These are phyloP conservation scores for Wickerhamomyces alni DNA, from an alignment of 805 yeast genomes.

Conservation along the genomic window DNA sequence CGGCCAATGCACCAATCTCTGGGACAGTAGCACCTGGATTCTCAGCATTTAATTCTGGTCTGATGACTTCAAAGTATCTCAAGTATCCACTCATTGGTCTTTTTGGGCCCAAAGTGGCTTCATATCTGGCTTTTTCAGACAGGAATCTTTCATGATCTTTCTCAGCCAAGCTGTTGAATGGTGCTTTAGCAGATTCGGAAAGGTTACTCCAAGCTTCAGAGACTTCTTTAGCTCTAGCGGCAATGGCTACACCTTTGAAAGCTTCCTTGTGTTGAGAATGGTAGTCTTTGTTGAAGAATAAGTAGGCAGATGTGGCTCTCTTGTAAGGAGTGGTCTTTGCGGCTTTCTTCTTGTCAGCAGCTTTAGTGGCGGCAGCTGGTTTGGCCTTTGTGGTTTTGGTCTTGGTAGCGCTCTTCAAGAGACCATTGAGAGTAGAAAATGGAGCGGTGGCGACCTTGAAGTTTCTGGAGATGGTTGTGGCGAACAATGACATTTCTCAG, in stretches of 20 bases:
- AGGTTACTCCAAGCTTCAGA: constrained; percentile 10
- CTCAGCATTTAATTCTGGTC: constrained; percentile 4
- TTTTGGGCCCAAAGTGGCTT: constrained; percentile 19
- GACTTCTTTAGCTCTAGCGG: constrained; percentile 9
- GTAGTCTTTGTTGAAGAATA: constrained; percentile 11
- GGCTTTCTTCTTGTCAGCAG: neutral
- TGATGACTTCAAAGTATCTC: constrained; percentile 9
- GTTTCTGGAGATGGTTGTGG: neutral
- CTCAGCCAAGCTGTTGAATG: constrained; percentile 6
- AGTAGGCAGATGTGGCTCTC: constrained; percentile 7
- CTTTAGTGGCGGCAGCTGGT: neutral
- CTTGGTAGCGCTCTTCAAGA: neutral
- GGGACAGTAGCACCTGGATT: constrained; percentile 16
- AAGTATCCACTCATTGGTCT: constrained; percentile 16
- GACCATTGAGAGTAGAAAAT: neutral
- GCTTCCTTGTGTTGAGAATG: constrained; percentile 7
- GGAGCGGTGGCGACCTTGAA: neutral
- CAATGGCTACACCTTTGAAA: constrained; percentile 8
- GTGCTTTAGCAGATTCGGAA: constrained; percentile 8
- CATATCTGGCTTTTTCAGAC: constrained; percentile 9
- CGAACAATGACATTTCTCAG: neutral
- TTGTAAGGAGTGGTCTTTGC: neutral
- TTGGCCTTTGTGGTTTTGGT: too few species aligned
- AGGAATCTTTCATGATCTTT: constrained; percentile 11
- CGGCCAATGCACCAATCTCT: constrained; percentile 56